Percentiles rank a stretch among this genome's conserved stretches.
phyloP scores from a whole-genome alignment of 495 filamentous ascomycete genomes.

The Aspergillus panamensis region DNA sequence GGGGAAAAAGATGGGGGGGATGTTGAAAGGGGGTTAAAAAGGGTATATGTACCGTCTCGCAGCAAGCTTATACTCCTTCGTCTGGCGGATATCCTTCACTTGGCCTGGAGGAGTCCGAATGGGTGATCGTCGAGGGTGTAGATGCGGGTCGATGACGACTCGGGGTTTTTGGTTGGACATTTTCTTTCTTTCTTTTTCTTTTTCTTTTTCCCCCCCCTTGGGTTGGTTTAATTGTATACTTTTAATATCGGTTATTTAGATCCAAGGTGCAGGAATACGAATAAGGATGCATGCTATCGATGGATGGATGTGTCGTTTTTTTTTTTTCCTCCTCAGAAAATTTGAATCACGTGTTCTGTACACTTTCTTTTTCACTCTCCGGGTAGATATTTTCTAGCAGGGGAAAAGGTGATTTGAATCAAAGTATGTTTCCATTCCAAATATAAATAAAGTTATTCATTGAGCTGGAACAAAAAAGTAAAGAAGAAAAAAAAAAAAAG shows the following conservation, averaged over 20 bases:
- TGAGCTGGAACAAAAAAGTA: not conserved
- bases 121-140: slow-evolving; percentile 3
- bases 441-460: too few species aligned
- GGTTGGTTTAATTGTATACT: not conserved
- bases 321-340: too few species aligned
- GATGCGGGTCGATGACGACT: slow-evolving; percentile 15
- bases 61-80: slow-evolving; percentile 31
- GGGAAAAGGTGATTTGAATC: too few species aligned
- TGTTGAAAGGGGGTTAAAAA: not conserved
- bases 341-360: too few species aligned
- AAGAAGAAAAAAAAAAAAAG: not conserved
- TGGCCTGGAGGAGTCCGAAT: not conserved
- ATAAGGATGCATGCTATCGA: too few species aligned
- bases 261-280: too few species aligned
- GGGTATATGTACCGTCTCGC: slow-evolving; percentile 26
- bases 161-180: slow-evolving; percentile 18
- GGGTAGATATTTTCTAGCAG: too few species aligned
- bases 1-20: not conserved
- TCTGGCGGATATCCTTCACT: slow-evolving; percentile 28
- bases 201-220: not conserved
- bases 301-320: too few species aligned
- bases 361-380: too few species aligned
- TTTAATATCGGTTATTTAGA: not conserved
- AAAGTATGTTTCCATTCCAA: too few species aligned
- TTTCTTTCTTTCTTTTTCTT: not conserved